Conservation (phyloP, 1,139 yeast genomes). For the Geotrichum histeridarum region DNA sequence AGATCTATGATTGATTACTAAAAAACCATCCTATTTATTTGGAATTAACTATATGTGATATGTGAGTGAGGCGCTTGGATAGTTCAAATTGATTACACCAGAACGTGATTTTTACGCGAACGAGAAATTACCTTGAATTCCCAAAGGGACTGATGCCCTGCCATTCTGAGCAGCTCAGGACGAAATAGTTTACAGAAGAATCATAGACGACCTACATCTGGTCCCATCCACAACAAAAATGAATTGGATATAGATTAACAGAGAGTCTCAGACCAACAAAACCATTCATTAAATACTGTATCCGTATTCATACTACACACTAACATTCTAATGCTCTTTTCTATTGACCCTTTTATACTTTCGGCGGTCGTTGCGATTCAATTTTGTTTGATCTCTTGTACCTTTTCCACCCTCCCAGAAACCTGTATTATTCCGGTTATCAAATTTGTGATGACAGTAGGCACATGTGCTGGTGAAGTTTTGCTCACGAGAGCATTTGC, state of each 20-base stretch:
- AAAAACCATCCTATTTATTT: not conserved
- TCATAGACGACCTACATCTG: not conserved
- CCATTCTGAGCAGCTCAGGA: too few relatives aligned
- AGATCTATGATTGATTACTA: not conserved
- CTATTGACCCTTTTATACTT: conserved; percentile 35
- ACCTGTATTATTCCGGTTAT: conserved; percentile 33
- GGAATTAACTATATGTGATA: too few relatives aligned
- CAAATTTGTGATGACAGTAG: conserved; percentile 38
- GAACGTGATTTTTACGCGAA: too few relatives aligned
- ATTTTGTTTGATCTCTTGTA: conserved; percentile 38
- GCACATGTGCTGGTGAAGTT: conserved; percentile 36
- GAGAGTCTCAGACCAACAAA: not conserved
- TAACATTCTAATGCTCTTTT: not conserved
- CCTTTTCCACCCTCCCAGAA: conserved; percentile 47
- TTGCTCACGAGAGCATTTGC: conserved; percentile 43
- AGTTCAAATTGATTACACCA: too few relatives aligned
- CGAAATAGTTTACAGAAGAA: not conserved
- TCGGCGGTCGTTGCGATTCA: conserved; percentile 42
- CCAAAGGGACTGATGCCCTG: too few relatives aligned
- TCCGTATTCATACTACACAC: not conserved
- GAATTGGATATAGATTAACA: not conserved
- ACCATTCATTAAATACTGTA: not conserved
- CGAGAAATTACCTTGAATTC: too few relatives aligned
- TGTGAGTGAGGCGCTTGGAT: too few relatives aligned
- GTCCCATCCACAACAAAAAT: not conserved